Base-by-base conservation (phyloP, 164 flowering plant species). In the Tetracentron sinense region DNA sequence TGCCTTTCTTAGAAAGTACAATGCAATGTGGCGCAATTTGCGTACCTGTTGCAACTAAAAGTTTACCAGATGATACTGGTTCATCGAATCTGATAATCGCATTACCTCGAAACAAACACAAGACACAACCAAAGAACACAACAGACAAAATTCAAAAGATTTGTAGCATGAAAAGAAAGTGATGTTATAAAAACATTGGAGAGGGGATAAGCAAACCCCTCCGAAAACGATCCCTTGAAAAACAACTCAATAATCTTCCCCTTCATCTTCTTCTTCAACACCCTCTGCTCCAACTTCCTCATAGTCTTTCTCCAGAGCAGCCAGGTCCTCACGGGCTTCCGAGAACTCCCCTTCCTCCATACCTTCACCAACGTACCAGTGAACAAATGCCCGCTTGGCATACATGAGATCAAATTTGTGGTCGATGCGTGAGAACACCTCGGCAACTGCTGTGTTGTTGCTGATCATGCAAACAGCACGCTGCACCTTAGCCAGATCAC, bases 301-400 rank as follows among this genome's bases (percentile, higher is more conserved):
- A 19, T 87, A 87, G 74, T 87, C 93, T 61, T 80, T 87, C 77
- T 85, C 94, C 4, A 87, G 87, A 21, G 94, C 90, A 64, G 94
- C 94, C 61, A 87, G 73, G 70, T 88, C 94, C 65, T 87, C 93
- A 30, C 93, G 85, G 42, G 93, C 90, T 73, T 87, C 93, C 0
- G 93, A 87, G 72, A 88, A 88, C 62, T 88, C 94, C 49, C 94
- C 94, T 73, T 88, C 94, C 65, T 88, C 94, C 94, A 88, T 88
- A 54, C 94, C 94, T 66, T 88, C 94, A 35, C 94, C 94, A 11
- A 85, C 91, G 56, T 88, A 88, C 94, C 91, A 88, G 72, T 88
- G 94, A 26, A 88, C 94, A 48, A 88, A 85, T 11, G 94, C 94
- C 48, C 87, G 78, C 75, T 87, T 87, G 0, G 90, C 56, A 58